phyloP scores from a whole-genome alignment of 208 protist genomes.

The Leishmania gerbilli region DNA sequence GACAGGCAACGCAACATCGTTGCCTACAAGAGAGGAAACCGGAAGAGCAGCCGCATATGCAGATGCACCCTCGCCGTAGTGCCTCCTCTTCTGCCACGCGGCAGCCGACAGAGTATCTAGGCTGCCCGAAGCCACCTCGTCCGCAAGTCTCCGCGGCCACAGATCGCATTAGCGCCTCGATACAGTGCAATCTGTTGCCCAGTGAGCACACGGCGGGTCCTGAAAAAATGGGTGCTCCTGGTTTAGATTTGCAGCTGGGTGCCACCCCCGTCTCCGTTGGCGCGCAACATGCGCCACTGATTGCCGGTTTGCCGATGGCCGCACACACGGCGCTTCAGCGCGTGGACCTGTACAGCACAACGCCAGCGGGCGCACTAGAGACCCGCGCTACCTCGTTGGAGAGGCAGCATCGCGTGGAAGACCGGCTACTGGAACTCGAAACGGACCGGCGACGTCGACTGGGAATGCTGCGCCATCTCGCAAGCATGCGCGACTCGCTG shows the following conservation, averaged over 20 bases:
- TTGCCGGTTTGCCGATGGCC: background rate
- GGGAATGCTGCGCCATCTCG: constrained; percentile 17
- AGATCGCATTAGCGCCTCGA: background rate
- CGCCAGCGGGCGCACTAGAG: background rate
- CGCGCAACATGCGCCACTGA: background rate
- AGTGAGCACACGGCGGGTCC: background rate
- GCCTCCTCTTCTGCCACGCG: background rate
- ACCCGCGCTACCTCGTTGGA: background rate
- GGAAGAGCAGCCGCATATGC: background rate
- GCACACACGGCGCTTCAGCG: constrained; percentile 3
- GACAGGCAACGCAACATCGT: background rate
- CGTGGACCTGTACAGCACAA: constrained; percentile 18
- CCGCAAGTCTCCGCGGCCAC: background rate
- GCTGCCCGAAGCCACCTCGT: background rate
- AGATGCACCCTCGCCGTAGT: background rate
- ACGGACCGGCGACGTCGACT: constrained; percentile 25
- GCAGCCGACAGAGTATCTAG: background rate
- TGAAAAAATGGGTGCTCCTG: background rate
- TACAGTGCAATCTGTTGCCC: constrained; percentile 4
- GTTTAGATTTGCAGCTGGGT: background rate
- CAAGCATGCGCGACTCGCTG: constrained; percentile 17
- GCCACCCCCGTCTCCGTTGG: no score
- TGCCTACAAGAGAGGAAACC: background rate
- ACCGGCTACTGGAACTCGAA: constrained; percentile 30
- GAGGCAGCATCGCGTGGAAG: constrained; percentile 28